These are phyloP conservation scores for Neonectria hederae DNA, from an alignment of 2,329 filamentous ascomycete species.

Conservation along the genomic window DNA sequence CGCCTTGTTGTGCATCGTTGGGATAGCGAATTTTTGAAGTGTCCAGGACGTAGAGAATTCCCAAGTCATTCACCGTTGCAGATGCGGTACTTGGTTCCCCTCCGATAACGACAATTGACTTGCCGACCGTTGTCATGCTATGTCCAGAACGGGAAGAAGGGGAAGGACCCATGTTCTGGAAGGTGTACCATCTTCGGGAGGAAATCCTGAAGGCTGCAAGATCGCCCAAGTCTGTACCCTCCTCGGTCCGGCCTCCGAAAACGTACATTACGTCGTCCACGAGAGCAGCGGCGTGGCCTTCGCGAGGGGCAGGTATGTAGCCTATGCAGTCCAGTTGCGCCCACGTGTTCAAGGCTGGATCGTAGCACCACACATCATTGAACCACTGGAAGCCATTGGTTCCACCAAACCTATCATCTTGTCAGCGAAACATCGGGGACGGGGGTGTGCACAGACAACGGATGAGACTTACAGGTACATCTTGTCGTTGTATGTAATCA, in stretches of 20 bases:
- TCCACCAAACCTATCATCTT: constrained; percentile 79
- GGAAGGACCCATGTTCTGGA: constrained; percentile 98
- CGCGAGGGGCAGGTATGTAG: constrained; percentile 92
- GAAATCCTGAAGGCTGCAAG: constrained; percentile 81
- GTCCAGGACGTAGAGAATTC: constrained; percentile 90
- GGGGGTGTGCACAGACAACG: neutral
- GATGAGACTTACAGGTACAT: constrained; percentile 80
- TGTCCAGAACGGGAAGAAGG: constrained; percentile 94
- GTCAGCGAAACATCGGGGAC: constrained; percentile 22
- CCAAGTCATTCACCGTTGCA: constrained; percentile 83
- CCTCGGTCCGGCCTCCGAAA: constrained; percentile 94
- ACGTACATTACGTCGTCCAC: constrained; percentile 99
- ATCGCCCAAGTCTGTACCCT: constrained; percentile 91
- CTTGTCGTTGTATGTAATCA: constrained; percentile 91
- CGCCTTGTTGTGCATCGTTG: constrained; percentile 67
- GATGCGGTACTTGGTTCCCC: constrained; percentile 93
- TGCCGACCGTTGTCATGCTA: constrained; percentile 95
- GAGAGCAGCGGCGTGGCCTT: constrained; percentile 92
- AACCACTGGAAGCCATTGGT: constrained; percentile 98
- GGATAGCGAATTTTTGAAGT: constrained; percentile 97
- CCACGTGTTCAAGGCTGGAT: constrained; percentile 85
- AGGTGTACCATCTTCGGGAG: constrained; percentile 95
- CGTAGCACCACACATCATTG: constrained; percentile 98
- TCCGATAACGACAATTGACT: constrained; percentile 90
- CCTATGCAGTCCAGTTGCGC: constrained; percentile 93